phyloP scores from a whole-genome alignment of 495 filamentous ascomycete species.

The Aspergillus diversus region DNA sequence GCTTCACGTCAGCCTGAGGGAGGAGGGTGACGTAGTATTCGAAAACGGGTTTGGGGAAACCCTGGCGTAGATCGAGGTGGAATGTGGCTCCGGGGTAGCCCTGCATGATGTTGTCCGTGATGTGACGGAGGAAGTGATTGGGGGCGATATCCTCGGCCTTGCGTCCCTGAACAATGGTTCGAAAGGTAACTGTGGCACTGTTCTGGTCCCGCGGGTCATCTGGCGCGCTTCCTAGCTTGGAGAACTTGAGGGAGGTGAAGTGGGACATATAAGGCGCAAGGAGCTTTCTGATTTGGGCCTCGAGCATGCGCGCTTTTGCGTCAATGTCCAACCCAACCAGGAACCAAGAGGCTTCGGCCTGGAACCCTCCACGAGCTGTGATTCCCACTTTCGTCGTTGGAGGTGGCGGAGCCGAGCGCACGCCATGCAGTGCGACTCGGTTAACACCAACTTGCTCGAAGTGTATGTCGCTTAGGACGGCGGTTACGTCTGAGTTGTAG shows the following conservation, averaged over 20 bases:
- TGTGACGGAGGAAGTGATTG: constrained; percentile 37
- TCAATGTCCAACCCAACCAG: constrained; percentile 43
- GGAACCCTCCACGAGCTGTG: constrained; percentile 49
- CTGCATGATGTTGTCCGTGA: constrained; percentile 48
- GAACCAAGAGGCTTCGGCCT: constrained; percentile 44
- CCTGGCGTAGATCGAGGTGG: constrained; percentile 44
- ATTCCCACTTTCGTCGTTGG: constrained; percentile 58
- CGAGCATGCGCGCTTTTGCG: constrained; percentile 44
- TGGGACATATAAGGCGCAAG: constrained; percentile 27
- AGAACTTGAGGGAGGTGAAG: constrained; percentile 38
- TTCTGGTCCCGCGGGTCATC: constrained; percentile 39
- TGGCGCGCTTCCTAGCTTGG: constrained; percentile 35
- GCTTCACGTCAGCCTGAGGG: constrained; percentile 41
- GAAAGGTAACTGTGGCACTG: constrained; percentile 42
- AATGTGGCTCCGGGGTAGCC: constrained; percentile 48
- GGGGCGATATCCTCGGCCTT: constrained; percentile 40
- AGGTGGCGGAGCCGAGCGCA: constrained; percentile 49
- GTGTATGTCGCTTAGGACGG: constrained; percentile 50
- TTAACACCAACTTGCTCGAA: constrained; percentile 39
- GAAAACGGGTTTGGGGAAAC: constrained; percentile 41
- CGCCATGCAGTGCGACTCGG: constrained; percentile 48
- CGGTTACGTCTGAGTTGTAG: constrained; percentile 60
- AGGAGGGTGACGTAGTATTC: constrained; percentile 50
- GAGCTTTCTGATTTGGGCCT: constrained; percentile 37
- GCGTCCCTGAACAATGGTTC: constrained; percentile 43